These are phyloP conservation scores for Debaryomycetaceae sp. DNA, from an alignment of 1,139 yeast species.

Conservation along the genomic window DNA sequence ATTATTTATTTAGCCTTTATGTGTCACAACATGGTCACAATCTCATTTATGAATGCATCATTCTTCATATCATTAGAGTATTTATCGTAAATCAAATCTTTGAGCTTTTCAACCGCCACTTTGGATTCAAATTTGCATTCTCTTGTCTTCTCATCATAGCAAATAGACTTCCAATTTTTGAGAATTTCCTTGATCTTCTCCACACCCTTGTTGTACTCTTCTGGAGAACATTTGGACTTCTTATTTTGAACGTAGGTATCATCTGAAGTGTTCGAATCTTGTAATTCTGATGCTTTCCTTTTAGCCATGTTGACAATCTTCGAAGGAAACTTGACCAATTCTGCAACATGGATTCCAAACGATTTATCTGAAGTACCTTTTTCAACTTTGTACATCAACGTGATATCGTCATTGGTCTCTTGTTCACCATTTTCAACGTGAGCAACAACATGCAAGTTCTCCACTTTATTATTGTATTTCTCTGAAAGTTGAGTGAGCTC, in stretches of 20 bases:
- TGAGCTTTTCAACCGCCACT: constrained; percentile 38
- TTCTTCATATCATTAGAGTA: constrained; percentile 18
- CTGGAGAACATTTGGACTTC: constrained; percentile 49
- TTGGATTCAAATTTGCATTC: constrained; percentile 24
- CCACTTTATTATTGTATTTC: constrained; percentile 53
- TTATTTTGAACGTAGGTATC: constrained; percentile 41
- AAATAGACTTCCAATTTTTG: constrained; percentile 56
- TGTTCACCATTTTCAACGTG: constrained; percentile 55
- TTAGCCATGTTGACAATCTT: constrained; percentile 94
- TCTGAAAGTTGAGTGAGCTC: constrained; percentile 80
- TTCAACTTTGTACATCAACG: constrained; percentile 84
- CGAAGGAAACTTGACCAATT: constrained; percentile 84
- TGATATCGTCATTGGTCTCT: constrained; percentile 61
- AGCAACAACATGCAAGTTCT: constrained; percentile 90
- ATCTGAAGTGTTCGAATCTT: constrained; percentile 51
- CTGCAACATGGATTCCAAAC: constrained; percentile 97
- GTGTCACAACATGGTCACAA: constrained; percentile 28
- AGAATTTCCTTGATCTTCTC: constrained; percentile 52
- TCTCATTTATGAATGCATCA: constrained; percentile 42
- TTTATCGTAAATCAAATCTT: constrained; percentile 27
- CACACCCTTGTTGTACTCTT: constrained; percentile 57
- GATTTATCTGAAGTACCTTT: constrained; percentile 92
- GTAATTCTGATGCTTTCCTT: constrained; percentile 85
- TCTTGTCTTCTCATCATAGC: constrained; percentile 36
- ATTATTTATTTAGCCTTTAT: background rate